Base-by-base conservation (phyloP, 2,329 filamentous ascomycete species). In the Aureobasidium sp. region DNA sequence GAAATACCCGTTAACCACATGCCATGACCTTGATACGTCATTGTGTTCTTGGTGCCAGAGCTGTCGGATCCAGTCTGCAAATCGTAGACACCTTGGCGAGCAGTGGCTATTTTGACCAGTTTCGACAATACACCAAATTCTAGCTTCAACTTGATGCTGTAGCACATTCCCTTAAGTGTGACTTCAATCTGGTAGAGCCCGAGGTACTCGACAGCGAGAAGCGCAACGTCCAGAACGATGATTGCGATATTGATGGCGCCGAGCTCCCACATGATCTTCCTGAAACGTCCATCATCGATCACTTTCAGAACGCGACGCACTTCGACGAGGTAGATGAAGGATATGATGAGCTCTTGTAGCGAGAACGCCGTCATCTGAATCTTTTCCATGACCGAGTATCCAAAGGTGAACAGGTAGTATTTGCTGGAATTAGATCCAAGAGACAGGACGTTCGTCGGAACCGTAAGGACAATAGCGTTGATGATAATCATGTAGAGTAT, bases 401-500 rank as follows among this genome's bases (percentile, higher is more conserved):
- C 72, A 27, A 65, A 63, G 24, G 72, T 69, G 62, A 74, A 72
- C 56, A 48, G 8, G 63, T 67, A n/a, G 59, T 32, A 36, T 60
- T 59, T 53, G 32, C 62, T 65, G 0, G 73, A 73, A 65, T 81
- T 82, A 0, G 79, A 74, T 12, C 80, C 83, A 64, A 79, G 85
- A 2, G 81, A 81, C 34, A 87, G 71, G 1, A 86, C 76, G 0
- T 79, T 81, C 5, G 81, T 82, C 0, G 80, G 77, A 0, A 82
- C 72, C 65, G 86, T 82, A 27, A 84, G 71, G 10, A 84, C 61
- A 41, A 85, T 65, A 20, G 76, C 77, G 67, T 86, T 79, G 63
- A 77, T 67, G 43, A 85, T 76, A 63, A 88, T 87, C 79, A 87
- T 84, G 59, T 69, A 76, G 0, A 85, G 73, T 0, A 84, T 79